A percentile compares a stretch with the other conserved stretches of the same genome.
phyloP scores from a whole-genome alignment of 2,329 filamentous ascomycete genomes.

The Ophiostoma tasmaniense region DNA sequence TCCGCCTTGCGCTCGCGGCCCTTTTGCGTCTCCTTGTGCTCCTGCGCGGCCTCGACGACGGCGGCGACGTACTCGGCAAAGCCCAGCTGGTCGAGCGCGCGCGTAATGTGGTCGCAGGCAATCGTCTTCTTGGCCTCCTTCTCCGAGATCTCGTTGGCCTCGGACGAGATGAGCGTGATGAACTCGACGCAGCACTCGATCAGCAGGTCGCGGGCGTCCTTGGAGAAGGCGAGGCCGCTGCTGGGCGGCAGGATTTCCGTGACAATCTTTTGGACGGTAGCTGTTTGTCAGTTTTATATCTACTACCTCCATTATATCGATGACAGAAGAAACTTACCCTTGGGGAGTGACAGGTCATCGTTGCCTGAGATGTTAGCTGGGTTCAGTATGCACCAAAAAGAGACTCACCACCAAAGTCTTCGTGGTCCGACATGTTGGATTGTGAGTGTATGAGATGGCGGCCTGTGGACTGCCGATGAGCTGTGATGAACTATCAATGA shows the following conservation, averaged over 20 bases:
- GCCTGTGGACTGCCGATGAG: no score
- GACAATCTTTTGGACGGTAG: slow-evolving; percentile 77
- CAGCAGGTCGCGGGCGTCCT: slow-evolving; percentile 86
- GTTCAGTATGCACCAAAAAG: neutral
- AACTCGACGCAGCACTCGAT: slow-evolving; percentile 99
- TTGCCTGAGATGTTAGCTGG: slow-evolving; percentile 33
- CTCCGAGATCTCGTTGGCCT: slow-evolving; percentile 97
- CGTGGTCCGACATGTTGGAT: slow-evolving; percentile 53
- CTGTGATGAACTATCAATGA: no score
- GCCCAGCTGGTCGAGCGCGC: slow-evolving; percentile 83
- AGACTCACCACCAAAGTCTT: slow-evolving; percentile 38
- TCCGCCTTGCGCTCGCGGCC: slow-evolving; percentile 93
- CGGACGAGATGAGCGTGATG: slow-evolving; percentile 95
- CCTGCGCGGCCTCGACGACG: slow-evolving; percentile 75
- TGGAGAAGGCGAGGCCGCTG: slow-evolving; percentile 74
- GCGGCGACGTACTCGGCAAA: slow-evolving; percentile 88
- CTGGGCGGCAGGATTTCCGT: slow-evolving; percentile 79
- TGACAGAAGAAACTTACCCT: slow-evolving; percentile 48
- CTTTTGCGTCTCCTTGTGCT: slow-evolving; percentile 90
- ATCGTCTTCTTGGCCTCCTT: slow-evolving; percentile 99
- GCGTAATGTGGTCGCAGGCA: slow-evolving; percentile 93
- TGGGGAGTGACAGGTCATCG: slow-evolving; percentile 56
- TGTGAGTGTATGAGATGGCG: neutral
- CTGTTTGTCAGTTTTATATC: slow-evolving; percentile 35
- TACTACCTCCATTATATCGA: no score